Evolutionary conservation across 2,329 filamentous ascomycete genomes (phyloP).

Genomic region (Macrophomina tecta): DNA sequence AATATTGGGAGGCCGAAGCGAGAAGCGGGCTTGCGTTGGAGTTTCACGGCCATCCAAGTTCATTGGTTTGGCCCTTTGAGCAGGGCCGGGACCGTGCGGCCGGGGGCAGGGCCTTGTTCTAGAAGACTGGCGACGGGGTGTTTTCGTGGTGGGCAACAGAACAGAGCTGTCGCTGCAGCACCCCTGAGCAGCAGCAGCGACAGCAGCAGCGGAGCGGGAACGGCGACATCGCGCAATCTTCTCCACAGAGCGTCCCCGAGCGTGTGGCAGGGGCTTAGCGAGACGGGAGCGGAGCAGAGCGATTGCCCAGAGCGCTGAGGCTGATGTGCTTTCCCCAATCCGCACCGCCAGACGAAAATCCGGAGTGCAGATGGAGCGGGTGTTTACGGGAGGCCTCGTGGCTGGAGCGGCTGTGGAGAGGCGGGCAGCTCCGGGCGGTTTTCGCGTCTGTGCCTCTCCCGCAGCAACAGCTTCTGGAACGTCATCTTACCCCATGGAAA

Average conservation of each 20-base stretch:
- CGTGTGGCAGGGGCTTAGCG: slow-evolving; percentile 22
- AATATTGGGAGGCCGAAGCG: neutral
- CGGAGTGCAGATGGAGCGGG: slow-evolving; percentile 26
- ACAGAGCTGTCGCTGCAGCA: neutral
- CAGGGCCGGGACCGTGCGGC: neutral
- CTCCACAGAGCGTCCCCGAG: slow-evolving; percentile 23
- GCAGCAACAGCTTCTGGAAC: slow-evolving; percentile 5
- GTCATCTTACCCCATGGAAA: neutral
- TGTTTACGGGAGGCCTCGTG: slow-evolving; percentile 25
- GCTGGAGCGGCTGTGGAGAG: slow-evolving; percentile 16
- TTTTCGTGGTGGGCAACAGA: slow-evolving; percentile 20
- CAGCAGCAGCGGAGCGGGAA: slow-evolving; percentile 17
- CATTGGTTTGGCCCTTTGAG: neutral
- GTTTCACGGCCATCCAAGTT: no score
- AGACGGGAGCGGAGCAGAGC: slow-evolving; percentile 22
- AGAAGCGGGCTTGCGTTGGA: neutral
- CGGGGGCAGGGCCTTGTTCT: neutral
- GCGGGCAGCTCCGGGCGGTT: slow-evolving; percentile 15
- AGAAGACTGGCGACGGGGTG: neutral
- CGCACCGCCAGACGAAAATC: slow-evolving; percentile 19
- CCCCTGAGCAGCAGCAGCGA: slow-evolving; percentile 7
- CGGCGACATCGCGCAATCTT: slow-evolving; percentile 23
- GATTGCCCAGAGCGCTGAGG: slow-evolving; percentile 24
- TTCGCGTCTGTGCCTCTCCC: slow-evolving; percentile 11
- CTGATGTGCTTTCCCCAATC: slow-evolving; percentile 24